Base-by-base conservation (phyloP, 1,284 basidiomycete genomes). In the Pterula multifida region DNA sequence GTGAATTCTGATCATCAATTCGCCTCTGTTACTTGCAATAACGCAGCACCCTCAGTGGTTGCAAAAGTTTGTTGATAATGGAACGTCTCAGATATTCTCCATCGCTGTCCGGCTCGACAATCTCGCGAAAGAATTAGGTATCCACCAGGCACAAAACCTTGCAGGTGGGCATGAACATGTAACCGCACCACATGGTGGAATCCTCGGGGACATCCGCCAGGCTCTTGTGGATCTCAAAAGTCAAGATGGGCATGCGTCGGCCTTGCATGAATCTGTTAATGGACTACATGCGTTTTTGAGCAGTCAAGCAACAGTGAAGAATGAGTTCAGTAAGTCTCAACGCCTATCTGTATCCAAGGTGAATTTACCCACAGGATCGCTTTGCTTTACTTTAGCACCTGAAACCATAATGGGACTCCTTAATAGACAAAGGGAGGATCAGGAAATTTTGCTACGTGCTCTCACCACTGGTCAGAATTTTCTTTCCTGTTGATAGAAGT, bases 41-140 rank as follows among this genome's bases (percentile, higher is more conserved):
- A 9, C 46, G 26, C 24, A 28, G 24, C 36, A 13, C 51, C n/a
- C 22, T 2, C 45, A 87, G 84, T 92, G 89, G 89, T 72, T 92
- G 25, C 87, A 90, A 56, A 69, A 79, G 2, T 90, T 90, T 60
- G 85, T 90, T 36, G 77, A 78, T 45, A 80, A 81, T 49, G 81
- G 82, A 4, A 80, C 81, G 0, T 72, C 72, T 15, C 83, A 90
- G 54, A 79, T 88, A 24, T 76, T 83, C 57, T 65, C 65, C 24
- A 71, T 90, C 28, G 74, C 78, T 4, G 67, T 67, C 19, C 75
- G 75, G 44, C 67, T 90, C 1, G 76, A 84, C 39, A 70, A 74
- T 22, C 67, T 90, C 19, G 77, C 76, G 55, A 65, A 69, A 50
- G 71, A 76, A 11, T 63, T 85, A 3, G 73, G 72, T 0, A 56